A percentile compares a stretch with the other conserved stretches of the same genome.
phyloP scores from a whole-genome alignment of 73 alveolate genomes.

The Durusdinium trenchii region DNA sequence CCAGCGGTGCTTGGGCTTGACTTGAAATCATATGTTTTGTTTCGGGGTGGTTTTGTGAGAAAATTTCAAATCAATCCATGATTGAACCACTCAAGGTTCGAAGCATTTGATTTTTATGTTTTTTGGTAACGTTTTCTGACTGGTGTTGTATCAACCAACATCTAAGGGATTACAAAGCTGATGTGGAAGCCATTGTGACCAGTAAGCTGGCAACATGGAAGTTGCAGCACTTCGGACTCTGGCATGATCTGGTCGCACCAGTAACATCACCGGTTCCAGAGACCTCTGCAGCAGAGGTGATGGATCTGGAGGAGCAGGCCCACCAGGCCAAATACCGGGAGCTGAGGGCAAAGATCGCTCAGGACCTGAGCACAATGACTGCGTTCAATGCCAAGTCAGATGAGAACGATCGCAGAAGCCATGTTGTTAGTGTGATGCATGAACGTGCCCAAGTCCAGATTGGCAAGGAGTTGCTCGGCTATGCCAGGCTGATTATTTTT shows the following conservation, averaged over 20 bases:
- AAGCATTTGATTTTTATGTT: neutral
- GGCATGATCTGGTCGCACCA: neutral
- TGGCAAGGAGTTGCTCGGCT: neutral
- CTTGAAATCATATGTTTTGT: neutral
- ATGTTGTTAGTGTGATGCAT: conserved; percentile 15
- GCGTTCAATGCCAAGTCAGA: neutral
- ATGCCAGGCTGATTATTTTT: neutral
- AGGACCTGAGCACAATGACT: neutral
- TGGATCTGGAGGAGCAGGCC: conserved; percentile 18
- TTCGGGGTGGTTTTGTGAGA: neutral
- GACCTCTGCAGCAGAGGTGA: neutral
- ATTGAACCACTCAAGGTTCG: neutral
- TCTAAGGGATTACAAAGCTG: conserved; percentile 20
- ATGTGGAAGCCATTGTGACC: neutral
- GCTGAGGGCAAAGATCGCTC: neutral
- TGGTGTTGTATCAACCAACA: neutral
- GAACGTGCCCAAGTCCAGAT: conserved; percentile 13
- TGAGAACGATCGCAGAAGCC: neutral
- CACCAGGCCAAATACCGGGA: conserved; percentile 17
- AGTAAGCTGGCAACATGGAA: neutral
- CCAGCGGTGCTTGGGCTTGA: neutral
- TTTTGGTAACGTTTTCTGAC: neutral
- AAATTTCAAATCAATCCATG: neutral
- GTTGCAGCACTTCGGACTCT: neutral
- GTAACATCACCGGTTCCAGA: neutral